Evolutionary conservation across 1,284 basidiomycete genomes (phyloP).

Genomic region (Chalciporus sp.): DNA sequence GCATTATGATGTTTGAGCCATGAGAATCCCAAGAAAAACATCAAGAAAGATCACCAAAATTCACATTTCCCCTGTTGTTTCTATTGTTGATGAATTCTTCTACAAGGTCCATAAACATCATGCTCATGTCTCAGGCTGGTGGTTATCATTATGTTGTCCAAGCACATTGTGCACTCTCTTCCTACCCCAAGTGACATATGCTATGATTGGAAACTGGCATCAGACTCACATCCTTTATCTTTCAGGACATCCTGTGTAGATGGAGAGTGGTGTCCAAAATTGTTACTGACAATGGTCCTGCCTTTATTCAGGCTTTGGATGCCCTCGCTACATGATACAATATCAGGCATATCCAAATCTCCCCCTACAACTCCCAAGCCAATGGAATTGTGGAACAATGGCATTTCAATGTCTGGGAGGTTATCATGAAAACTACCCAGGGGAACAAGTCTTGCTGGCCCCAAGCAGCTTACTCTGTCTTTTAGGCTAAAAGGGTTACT

Average conservation of each 20-base stretch:
- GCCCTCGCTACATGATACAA: conserved; percentile 35
- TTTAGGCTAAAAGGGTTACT: conserved; percentile 40
- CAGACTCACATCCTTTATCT: neutral
- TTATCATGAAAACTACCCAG: conserved; percentile 39
- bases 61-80: conserved; percentile 32
- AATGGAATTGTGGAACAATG: conserved; percentile 41
- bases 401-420: neutral
- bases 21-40: too few species aligned
- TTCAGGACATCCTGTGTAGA: conserved; percentile 6
- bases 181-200: conserved; percentile 24
- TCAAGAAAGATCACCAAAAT: neutral
- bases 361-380: conserved; percentile 24
- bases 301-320: conserved; percentile 36
- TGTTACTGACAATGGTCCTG: conserved; percentile 9
- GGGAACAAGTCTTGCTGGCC: conserved; percentile 21
- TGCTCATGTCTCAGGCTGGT: neutral
- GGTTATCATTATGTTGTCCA: neutral
- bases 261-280: conserved; percentile 18
- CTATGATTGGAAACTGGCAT: conserved; percentile 15
- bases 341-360: conserved; percentile 44
- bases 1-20: too few species aligned
- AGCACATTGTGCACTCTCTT: conserved; percentile 18
- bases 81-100: conserved; percentile 34
- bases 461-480: conserved; percentile 27
- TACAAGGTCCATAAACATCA: conserved; percentile 25